These are phyloP conservation scores for Alternaria gaisen DNA, from an alignment of 2,329 filamentous ascomycete species.

Conservation along the genomic window DNA sequence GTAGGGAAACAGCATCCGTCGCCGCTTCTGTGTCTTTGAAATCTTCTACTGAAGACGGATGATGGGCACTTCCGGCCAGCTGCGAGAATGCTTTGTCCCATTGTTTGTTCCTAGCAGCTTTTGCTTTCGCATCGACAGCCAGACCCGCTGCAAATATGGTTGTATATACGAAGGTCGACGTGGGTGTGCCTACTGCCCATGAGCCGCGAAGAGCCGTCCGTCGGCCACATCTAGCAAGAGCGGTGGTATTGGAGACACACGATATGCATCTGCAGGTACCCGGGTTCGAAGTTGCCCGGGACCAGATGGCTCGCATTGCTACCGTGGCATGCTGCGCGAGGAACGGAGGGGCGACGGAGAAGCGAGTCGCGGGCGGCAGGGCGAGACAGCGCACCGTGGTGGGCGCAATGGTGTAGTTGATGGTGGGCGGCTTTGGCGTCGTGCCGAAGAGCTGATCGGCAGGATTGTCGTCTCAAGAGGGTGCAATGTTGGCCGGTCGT, in stretches of 20 bases:
- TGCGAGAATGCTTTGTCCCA: conserved; percentile 68
- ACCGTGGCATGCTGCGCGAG: conserved; percentile 46
- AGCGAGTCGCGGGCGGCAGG: conserved; percentile 25
- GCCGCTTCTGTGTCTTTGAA: neutral
- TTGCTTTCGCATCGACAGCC: conserved; percentile 67
- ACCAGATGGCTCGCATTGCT: conserved; percentile 74
- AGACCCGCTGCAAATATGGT: conserved; percentile 72
- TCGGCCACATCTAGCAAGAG: conserved; percentile 61
- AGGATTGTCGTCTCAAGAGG: neutral
- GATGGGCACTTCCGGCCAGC: conserved; percentile 14
- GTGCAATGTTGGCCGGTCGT: neutral
- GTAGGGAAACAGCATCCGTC: neutral
- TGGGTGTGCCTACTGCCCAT: conserved; percentile 64
- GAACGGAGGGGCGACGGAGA: conserved; percentile 27
- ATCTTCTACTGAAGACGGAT: neutral
- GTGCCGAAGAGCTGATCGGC: neutral
- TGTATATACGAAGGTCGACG: conserved; percentile 71
- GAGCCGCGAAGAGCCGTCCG: conserved; percentile 61
- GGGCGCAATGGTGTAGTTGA: conserved; percentile 11
- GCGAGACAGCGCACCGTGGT: conserved; percentile 26
- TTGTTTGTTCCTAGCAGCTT: conserved; percentile 63
- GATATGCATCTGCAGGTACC: conserved; percentile 69
- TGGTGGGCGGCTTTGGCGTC: neutral
- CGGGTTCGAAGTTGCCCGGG: conserved; percentile 70
- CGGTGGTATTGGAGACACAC: conserved; percentile 62